Evolutionary conservation across 2,329 filamentous ascomycete genomes (phyloP).

Genomic region (Saccharata proteae): DNA sequence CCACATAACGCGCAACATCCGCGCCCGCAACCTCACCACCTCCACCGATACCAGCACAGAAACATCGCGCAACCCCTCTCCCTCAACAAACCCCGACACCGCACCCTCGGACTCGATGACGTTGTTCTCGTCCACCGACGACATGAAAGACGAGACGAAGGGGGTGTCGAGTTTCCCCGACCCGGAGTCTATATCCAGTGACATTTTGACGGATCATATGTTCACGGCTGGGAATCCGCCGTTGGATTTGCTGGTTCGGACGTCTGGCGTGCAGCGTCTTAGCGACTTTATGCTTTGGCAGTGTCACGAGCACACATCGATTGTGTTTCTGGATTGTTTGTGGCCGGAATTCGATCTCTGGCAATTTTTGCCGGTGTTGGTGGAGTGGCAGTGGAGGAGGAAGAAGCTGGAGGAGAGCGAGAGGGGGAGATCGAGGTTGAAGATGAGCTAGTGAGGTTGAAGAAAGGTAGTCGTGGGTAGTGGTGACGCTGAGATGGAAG

Average conservation of each 20-base stretch:
- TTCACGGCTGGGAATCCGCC: constrained; percentile 80
- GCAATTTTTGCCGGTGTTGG: constrained; percentile 80
- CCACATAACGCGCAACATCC: constrained; percentile 76
- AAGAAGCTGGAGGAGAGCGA: constrained; percentile 30
- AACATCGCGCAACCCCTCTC: background rate
- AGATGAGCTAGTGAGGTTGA: too few species aligned
- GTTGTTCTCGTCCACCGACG: constrained; percentile 4
- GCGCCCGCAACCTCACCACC: constrained; percentile 35
- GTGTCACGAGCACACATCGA: constrained; percentile 80
- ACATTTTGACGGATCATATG: constrained; percentile 74
- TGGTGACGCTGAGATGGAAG: too few species aligned
- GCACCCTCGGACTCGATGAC: constrained; percentile 5
- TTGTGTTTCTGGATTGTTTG: constrained; percentile 81
- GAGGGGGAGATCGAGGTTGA: constrained; percentile 16
- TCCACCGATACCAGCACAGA: constrained; percentile 14
- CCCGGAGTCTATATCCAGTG: constrained; percentile 73
- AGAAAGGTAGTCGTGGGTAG: too few species aligned
- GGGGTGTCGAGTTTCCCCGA: constrained; percentile 43
- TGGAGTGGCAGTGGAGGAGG: constrained; percentile 70
- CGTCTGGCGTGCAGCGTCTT: constrained; percentile 80
- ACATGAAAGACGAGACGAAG: constrained; percentile 3
- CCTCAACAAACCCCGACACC: constrained; percentile 1
- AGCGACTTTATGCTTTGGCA: constrained; percentile 99
- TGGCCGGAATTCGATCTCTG: constrained; percentile 96
- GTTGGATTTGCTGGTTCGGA: constrained; percentile 80